Conservation (phyloP, 176 grass and related monocot species). For the Neostapfia colusana region DNA sequence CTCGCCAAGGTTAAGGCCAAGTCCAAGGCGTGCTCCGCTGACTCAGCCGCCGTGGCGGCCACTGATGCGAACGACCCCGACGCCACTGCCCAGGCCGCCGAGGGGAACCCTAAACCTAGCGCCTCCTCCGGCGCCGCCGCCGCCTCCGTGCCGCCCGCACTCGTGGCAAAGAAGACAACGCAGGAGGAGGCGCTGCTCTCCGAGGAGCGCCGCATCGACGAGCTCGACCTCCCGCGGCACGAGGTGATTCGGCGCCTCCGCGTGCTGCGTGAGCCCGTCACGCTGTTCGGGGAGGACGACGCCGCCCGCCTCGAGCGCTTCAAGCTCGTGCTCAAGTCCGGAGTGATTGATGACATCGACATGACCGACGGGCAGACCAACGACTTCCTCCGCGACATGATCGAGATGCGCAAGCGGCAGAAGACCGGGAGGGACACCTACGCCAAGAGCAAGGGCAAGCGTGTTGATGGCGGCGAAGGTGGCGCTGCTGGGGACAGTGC, state of each 20-base stretch:
- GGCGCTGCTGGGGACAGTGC: conserved; percentile 32
- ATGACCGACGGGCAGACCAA: conserved; percentile 92
- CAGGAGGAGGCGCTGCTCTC: conserved; percentile 44
- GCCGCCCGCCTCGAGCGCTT: conserved; percentile 61
- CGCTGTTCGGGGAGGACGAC: conserved; percentile 85
- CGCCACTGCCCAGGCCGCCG: conserved; percentile 19
- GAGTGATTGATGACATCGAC: conserved; percentile 66
- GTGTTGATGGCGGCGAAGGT: conserved; percentile 37
- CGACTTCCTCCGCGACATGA: conserved; percentile 88
- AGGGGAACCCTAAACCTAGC: conserved; percentile 44
- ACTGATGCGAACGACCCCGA: conserved; percentile 34
- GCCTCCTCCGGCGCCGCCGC: conserved; percentile 15
- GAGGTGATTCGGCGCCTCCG: conserved; percentile 82
- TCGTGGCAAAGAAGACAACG: conserved; percentile 46
- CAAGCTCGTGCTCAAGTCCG: conserved; percentile 72
- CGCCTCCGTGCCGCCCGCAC: conserved; percentile 45
- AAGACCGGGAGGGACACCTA: conserved; percentile 56
- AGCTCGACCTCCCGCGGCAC: conserved; percentile 60
- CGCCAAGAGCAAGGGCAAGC: conserved; percentile 52
- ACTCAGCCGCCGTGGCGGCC: background rate
- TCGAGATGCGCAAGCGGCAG: conserved; percentile 76
- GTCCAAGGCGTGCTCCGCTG: conserved; percentile 7
- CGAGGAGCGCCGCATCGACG: conserved; percentile 51
- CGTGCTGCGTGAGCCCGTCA: conserved; percentile 76
- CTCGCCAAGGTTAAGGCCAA: conserved; percentile 51